Percentiles rank a stretch among this genome's conserved stretches.
Evolutionary conservation across 2,329 filamentous ascomycete species (phyloP).

Genomic region (Zymoseptoria tritici): DNA sequence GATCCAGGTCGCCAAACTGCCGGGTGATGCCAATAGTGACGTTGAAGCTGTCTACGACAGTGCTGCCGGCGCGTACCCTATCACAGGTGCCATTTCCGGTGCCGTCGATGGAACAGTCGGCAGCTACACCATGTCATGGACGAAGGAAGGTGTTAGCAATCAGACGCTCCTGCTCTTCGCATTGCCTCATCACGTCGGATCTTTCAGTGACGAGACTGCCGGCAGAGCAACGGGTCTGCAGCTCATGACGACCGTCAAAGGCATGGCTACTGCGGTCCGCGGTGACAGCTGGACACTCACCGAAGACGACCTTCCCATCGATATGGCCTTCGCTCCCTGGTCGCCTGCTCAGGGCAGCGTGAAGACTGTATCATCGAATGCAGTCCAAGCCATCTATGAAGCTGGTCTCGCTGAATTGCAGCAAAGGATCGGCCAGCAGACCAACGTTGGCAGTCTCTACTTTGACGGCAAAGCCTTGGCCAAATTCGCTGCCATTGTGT

Average conservation of each 20-base stretch:
- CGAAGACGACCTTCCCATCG: constrained; percentile 63
- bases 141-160: constrained; percentile 57
- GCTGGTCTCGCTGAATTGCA: constrained; percentile 62
- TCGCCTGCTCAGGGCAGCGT: constrained; percentile 42
- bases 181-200: constrained; percentile 74
- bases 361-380: constrained; percentile 37
- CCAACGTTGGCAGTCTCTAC: constrained; percentile 80
- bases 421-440: constrained; percentile 66
- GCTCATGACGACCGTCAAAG: constrained; percentile 79
- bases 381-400: constrained; percentile 43
- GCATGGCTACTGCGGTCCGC: constrained; percentile 63
- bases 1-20: constrained; percentile 77
- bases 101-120: constrained; percentile 53
- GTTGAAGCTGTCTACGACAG: constrained; percentile 66
- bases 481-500: constrained; percentile 40
- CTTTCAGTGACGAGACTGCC: constrained; percentile 56
- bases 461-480: constrained; percentile 63
- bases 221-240: constrained; percentile 45
- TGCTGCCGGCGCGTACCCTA: constrained; percentile 67
- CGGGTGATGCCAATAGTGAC: constrained; percentile 35
- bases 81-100: constrained; percentile 57
- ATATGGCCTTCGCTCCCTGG: constrained; percentile 77
- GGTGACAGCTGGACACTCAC: constrained; percentile 70
- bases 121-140: constrained; percentile 65
- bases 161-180: constrained; percentile 73